Conservation (phyloP, 306 rosid genomes). For the Inga leiocalycina region DNA sequence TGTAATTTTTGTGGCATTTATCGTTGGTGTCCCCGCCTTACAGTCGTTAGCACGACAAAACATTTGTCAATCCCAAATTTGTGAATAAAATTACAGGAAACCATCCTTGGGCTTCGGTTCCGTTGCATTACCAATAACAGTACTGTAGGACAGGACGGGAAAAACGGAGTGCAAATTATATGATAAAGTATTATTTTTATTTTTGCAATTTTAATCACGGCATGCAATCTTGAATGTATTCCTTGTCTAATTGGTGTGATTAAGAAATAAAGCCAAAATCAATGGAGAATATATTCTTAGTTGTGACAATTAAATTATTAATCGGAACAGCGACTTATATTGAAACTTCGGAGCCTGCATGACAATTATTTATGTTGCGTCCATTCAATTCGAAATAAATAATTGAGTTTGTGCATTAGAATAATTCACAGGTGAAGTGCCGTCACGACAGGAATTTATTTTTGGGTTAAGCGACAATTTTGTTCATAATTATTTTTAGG, state of each 20-base stretch:
- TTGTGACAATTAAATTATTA: not conserved
- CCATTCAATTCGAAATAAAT: not conserved
- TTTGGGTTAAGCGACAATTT: no score
- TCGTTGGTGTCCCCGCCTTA: not conserved
- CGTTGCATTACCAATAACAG: not conserved
- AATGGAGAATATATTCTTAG: not conserved
- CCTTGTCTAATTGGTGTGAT: not conserved
- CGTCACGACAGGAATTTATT: no score
- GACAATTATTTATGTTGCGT: not conserved
- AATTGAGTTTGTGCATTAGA: not conserved
- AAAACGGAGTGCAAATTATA: not conserved
- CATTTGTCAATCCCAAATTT: not conserved
- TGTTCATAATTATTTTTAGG: no score
- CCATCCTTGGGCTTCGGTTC: not conserved
- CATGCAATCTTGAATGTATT: not conserved
- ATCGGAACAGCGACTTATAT: not conserved
- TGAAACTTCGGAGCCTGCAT: not conserved
- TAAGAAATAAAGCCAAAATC: not conserved
- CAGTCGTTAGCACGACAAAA: not conserved
- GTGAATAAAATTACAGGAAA: not conserved
- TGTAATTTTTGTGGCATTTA: slow-evolving; percentile 17
- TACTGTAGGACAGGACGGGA: not conserved
- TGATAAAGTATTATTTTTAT: not conserved
- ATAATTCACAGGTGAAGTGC: not conserved
- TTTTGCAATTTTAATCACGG: not conserved